phyloP scores from a whole-genome alignment of 2,329 filamentous ascomycete genomes.

The Paraconiothyrium brasiliense region DNA sequence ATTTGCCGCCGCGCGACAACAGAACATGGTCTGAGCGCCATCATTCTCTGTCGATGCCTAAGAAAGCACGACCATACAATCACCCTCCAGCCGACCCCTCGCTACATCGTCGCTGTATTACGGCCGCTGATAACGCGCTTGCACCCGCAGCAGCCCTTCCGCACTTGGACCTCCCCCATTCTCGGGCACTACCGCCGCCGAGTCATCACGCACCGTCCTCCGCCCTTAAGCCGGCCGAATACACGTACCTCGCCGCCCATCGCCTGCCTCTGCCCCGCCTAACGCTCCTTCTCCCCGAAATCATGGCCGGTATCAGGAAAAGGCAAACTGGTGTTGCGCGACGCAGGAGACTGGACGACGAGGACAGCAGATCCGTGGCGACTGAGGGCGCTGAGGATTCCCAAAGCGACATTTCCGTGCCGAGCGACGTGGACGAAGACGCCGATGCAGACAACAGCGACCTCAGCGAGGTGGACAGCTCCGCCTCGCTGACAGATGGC shows the following conservation, averaged over 20 bases:
- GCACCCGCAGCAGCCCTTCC: constrained; percentile 27
- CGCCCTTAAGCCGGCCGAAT: constrained; percentile 31
- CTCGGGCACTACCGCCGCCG: constrained; percentile 34
- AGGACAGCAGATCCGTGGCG: constrained; percentile 53
- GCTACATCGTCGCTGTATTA: constrained; percentile 36
- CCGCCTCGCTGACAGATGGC: constrained; percentile 44
- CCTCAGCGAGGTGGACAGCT: constrained; percentile 61
- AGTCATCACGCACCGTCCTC: constrained; percentile 31
- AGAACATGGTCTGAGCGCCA: constrained; percentile 9
- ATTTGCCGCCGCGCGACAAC: constrained; percentile 2
- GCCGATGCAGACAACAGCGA: constrained; percentile 68
- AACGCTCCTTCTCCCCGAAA: constrained; percentile 25
- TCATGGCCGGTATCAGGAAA: constrained; percentile 50
- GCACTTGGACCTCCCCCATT: constrained; percentile 22
- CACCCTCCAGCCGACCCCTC: constrained; percentile 28
- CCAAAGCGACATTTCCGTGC: constrained; percentile 68
- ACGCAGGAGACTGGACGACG: constrained; percentile 51
- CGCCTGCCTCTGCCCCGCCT: constrained; percentile 21
- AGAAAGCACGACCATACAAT: constrained; percentile 23
- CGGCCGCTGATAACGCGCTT: constrained; percentile 35
- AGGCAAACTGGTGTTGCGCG: constrained; percentile 47
- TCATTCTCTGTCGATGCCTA: constrained; percentile 38
- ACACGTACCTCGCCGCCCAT: constrained; percentile 29
- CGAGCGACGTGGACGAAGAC: constrained; percentile 66
- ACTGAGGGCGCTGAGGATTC: constrained; percentile 68